A percentile compares a stretch with the other conserved stretches of the same genome.
Conservation (phyloP, 352 stramenopile species). For the Blastocystis sp. region DNA sequence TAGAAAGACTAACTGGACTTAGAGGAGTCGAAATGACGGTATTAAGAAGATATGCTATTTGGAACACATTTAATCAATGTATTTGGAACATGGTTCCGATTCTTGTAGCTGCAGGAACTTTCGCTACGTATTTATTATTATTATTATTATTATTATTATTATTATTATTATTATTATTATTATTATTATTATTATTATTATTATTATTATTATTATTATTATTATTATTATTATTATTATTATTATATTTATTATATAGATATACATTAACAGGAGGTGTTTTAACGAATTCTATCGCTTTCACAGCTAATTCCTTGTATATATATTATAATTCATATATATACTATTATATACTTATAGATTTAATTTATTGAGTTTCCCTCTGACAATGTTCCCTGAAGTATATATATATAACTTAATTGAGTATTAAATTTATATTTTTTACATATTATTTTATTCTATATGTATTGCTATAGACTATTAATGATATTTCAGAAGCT, state of each 20-base stretch:
- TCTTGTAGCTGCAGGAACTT: constrained; percentile 69
- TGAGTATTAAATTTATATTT: no score
- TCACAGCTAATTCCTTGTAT: constrained; percentile 40
- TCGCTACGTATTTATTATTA: constrained; percentile 51
- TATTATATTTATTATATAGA: no score
- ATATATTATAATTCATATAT: no score
- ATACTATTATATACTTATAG: not conserved
- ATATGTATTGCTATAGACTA: constrained; percentile 30
- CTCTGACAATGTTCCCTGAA: constrained; percentile 80
- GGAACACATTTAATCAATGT: constrained; percentile 42
- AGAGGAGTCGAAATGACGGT: constrained; percentile 55
- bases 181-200: no score
- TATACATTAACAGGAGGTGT: no score
- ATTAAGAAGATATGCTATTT: constrained; percentile 49
- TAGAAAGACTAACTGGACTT: constrained; percentile 48
- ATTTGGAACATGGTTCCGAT: constrained; percentile 64
- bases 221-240: no score
- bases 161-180: no score
- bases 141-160: no score
- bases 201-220: no score
- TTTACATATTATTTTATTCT: no score
- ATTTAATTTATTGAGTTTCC: constrained; percentile 85
- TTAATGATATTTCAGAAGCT: constrained; percentile 76
- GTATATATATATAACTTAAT: constrained; percentile 43
- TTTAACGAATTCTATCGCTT: constrained; percentile 39